Evolutionary conservation across 2,329 filamentous ascomycete genomes (phyloP).

Genomic region (Alternaria angustiovoidea): DNA sequence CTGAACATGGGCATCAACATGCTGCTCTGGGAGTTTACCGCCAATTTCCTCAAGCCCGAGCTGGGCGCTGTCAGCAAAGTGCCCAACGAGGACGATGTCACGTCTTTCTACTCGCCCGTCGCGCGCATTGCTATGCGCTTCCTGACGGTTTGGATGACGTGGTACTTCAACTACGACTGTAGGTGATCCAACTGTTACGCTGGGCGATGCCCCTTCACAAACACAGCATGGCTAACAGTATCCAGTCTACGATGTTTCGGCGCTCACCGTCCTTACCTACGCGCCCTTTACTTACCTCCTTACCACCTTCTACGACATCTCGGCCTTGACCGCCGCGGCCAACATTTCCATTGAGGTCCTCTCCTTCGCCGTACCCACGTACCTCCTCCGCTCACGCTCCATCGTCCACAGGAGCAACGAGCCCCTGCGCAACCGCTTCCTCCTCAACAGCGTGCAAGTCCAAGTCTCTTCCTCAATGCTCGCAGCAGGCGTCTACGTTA

Average conservation of each 20-base stretch:
- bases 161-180: slow-evolving; percentile 71
- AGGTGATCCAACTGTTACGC: too few species aligned
- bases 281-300: slow-evolving; percentile 80
- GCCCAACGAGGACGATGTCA: slow-evolving; percentile 63
- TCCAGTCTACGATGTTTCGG: slow-evolving; percentile 52
- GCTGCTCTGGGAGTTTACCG: slow-evolving; percentile 69
- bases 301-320: slow-evolving; percentile 77
- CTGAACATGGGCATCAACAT: slow-evolving; percentile 69
- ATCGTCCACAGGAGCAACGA: slow-evolving; percentile 67
- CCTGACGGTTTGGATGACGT: slow-evolving; percentile 74
- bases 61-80: slow-evolving; percentile 72
- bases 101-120: slow-evolving; percentile 60
- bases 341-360: slow-evolving; percentile 73
- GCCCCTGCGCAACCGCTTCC: slow-evolving; percentile 52
- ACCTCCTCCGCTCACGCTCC: slow-evolving; percentile 73
- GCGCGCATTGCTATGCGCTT: slow-evolving; percentile 65
- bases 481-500: slow-evolving; percentile 75
- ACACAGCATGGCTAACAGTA: slow-evolving; percentile 6
- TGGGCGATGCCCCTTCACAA: too few species aligned
- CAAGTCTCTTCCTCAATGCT: slow-evolving; percentile 70
- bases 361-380: slow-evolving; percentile 76
- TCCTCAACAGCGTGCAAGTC: slow-evolving; percentile 50
- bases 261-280: slow-evolving; percentile 69
- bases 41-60: slow-evolving; percentile 69
- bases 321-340: slow-evolving; percentile 65